Evolutionary conservation across 1,284 basidiomycete genomes (phyloP).

Genomic region (Neonothopanus nambi): DNA sequence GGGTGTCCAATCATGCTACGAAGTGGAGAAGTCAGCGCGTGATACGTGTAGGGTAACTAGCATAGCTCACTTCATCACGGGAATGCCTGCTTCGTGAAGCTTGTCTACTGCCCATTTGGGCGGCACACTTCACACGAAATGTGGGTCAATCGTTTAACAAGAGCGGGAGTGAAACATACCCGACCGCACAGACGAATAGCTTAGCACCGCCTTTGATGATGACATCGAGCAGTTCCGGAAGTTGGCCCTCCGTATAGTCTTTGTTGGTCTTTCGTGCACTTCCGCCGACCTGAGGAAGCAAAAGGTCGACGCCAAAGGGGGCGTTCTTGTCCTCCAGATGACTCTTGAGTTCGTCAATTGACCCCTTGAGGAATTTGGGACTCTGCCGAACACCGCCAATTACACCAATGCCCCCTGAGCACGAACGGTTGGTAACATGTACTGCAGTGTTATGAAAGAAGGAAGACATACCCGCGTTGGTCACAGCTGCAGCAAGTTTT

Average conservation of each 20-base stretch:
- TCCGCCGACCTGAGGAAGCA: conserved; percentile 79
- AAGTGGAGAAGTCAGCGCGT: conserved; percentile 14
- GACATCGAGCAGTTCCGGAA: conserved; percentile 74
- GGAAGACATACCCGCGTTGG: conserved; percentile 56
- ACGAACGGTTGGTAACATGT: background rate
- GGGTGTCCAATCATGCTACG: conserved; percentile 84
- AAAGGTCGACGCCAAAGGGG: conserved; percentile 82
- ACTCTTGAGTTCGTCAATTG: conserved; percentile 69
- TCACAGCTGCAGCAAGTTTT: conserved; percentile 75
- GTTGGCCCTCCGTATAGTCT: conserved; percentile 78
- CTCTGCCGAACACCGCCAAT: conserved; percentile 79
- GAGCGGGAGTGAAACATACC: conserved; percentile 4
- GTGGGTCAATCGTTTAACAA: background rate
- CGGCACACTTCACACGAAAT: conserved; percentile 54
- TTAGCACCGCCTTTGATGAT: conserved; percentile 76
- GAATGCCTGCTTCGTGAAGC: conserved; percentile 76
- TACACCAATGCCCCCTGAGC: conserved; percentile 74
- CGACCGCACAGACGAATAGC: conserved; percentile 83
- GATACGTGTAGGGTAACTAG: background rate
- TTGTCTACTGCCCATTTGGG: conserved; percentile 81
- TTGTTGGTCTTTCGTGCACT: conserved; percentile 82
- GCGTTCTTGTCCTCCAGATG: conserved; percentile 71
- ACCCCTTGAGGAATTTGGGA: conserved; percentile 63
- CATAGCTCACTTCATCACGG: conserved; percentile 77
- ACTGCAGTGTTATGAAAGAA: background rate